Evolutionary conservation across 1,284 basidiomycete genomes (phyloP).

Genomic region (Apiotrichum veenhuisii): DNA sequence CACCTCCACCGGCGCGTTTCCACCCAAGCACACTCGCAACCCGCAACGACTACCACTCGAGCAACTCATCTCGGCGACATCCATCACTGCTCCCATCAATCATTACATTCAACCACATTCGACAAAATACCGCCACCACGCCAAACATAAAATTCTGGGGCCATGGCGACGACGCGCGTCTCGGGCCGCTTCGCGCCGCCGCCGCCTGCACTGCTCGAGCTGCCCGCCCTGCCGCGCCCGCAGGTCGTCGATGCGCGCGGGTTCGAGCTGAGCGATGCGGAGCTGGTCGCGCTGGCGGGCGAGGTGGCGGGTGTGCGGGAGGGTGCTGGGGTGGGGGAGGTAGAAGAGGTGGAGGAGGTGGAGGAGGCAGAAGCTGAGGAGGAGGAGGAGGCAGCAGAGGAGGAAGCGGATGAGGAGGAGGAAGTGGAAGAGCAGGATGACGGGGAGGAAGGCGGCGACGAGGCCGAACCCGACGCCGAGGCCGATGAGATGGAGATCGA

Average conservation of each 20-base stretch:
- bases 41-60: too few relatives aligned
- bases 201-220: constrained; percentile 23
- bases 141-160: background rate
- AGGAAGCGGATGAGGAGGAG: constrained; percentile 18
- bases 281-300: constrained; percentile 39
- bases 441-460: constrained; percentile 5
- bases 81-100: background rate
- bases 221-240: constrained; percentile 29
- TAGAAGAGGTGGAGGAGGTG: background rate
- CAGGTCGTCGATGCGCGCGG: constrained; percentile 36
- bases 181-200: constrained; percentile 13
- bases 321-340: constrained; percentile 14
- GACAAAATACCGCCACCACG: background rate
- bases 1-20: too few relatives aligned
- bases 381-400: background rate
- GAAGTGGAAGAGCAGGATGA: constrained; percentile 4
- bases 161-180: constrained; percentile 16
- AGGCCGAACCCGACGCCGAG: background rate
- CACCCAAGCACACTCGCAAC: too few relatives aligned
- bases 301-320: background rate
- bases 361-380: background rate
- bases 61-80: background rate
- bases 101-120: background rate
- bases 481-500: constrained; percentile 9
- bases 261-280: constrained; percentile 35